Conservation (phyloP, 2,329 filamentous ascomycete genomes). For the Pyrenophora graminea region DNA sequence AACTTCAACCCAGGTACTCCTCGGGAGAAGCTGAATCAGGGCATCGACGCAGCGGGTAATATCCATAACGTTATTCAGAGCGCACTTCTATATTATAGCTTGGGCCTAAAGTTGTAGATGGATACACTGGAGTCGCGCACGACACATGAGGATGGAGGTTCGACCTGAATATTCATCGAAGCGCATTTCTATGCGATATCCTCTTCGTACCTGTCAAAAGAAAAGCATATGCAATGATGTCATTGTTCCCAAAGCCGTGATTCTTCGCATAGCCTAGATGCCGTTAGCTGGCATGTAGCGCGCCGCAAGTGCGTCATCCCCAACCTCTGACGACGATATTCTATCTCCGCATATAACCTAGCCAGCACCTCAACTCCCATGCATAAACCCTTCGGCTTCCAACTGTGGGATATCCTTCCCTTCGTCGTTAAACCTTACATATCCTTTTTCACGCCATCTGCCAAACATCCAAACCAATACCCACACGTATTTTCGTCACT, state of each 20-base stretch:
- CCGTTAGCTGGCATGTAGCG: conserved; percentile 6
- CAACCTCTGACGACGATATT: not conserved
- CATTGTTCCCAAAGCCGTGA: conserved; percentile 1
- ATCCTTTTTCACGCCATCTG: too few species aligned
- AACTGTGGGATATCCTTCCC: too few species aligned
- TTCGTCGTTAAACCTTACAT: too few species aligned
- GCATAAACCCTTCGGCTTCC: too few species aligned
- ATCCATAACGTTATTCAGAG: conserved; percentile 24
- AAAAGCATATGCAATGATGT: conserved; percentile 8
- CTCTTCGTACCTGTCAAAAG: not conserved
- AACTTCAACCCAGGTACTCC: conserved; percentile 13
- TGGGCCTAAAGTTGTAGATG: not conserved
- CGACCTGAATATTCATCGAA: too few species aligned
- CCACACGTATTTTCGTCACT: too few species aligned
- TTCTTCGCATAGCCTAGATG: conserved; percentile 1
- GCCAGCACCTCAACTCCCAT: not conserved
- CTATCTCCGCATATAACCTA: not conserved
- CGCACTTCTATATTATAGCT: conserved; percentile 16
- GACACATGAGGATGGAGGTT: not conserved
- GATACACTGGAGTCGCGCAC: too few species aligned
- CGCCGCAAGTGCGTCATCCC: not conserved
- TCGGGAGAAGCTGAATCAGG: conserved; percentile 14
- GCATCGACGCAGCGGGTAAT: conserved; percentile 16
- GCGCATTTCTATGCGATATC: not conserved
- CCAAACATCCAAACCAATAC: too few species aligned